Evolutionary conservation across 2,329 filamentous ascomycete genomes (phyloP), one percentile per base, ranked within the genome.

Genomic region (Pezicula neosporulosa): DNA sequence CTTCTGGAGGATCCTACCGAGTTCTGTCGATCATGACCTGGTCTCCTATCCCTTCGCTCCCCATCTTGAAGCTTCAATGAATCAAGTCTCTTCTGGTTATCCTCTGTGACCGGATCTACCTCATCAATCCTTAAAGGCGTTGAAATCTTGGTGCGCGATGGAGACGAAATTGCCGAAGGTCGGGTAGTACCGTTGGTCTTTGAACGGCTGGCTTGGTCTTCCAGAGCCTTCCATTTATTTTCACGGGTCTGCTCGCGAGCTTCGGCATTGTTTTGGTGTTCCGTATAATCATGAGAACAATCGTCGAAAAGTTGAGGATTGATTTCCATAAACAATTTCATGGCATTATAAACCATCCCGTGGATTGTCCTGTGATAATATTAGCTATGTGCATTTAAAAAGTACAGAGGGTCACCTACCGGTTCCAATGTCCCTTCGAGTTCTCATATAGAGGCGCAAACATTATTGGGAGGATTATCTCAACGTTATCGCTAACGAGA

Each of bases 251-350:
- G 85, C 70, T 97, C 87, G 50, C 92, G 85, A 54, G 90, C 83
- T n/a, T 89, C 85, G 3, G 92, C 90, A 57, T 83, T 94, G 71
- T 96, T 96, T 72, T 97, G 93, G 64, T 94, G 87, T 70, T 97
- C 93, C 5, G 92, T 95, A 72, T 99, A 99, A 58, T 97, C 92
- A 66, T 97, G 93, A 35, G 94, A 97, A 73, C 94, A 99, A 67
- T 99, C 94, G 63, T 99, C 94, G 64, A 99, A 99, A 19, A 99
- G 82, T 69, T 97, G 92, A 9, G 94, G 94, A 69, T 97, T 97
- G 65, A 99, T 97, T 70, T 99, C 94, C 94, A 99, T 99, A 72
- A 99, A 99, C 36, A 99, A 82, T 70, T 99, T 99, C 94, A 99
- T 97, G 51, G 94, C 94, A 65, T 97, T 99, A 71, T 97, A 97